Evolutionary conservation across 805 yeast genomes (phyloP).

Genomic region (Brettanomyces custersianus): DNA sequence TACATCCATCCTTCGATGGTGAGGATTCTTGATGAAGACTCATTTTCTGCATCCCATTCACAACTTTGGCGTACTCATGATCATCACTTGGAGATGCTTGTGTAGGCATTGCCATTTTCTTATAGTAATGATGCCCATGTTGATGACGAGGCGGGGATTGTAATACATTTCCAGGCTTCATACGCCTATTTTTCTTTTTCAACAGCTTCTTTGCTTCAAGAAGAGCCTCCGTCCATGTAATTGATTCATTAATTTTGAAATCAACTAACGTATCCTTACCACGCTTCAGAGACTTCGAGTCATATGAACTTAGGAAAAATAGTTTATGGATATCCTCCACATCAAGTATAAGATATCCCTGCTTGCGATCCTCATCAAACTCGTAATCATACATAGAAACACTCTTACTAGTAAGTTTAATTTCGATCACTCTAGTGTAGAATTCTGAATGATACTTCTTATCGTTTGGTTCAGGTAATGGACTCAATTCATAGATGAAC

Average conservation of each 20-base stretch:
- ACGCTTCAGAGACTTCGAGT: slow-evolving; percentile 23
- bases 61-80: slow-evolving; percentile 6
- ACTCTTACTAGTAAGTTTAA: slow-evolving; percentile 38
- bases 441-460: slow-evolving; percentile 35
- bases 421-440: slow-evolving; percentile 26
- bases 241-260: slow-evolving; percentile 36
- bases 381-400: slow-evolving; percentile 78
- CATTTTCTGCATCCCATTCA: too few species aligned
- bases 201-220: slow-evolving; percentile 55
- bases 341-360: slow-evolving; percentile 60
- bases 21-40: neutral
- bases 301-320: slow-evolving; percentile 43
- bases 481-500: slow-evolving; percentile 26
- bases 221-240: slow-evolving; percentile 65
- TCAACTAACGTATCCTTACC: slow-evolving; percentile 14
- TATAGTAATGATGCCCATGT: neutral
- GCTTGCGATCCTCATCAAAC: slow-evolving; percentile 48
- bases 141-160: too few species aligned
- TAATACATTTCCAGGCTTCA: neutral
- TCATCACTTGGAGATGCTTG: neutral
- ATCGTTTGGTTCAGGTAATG: slow-evolving; percentile 23
- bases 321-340: slow-evolving; percentile 47
- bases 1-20: neutral
- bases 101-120: neutral
- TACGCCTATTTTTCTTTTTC: slow-evolving; percentile 16